Base-by-base conservation (phyloP, 2,329 filamentous ascomycete species). In the Hymenoscyphus occultus region DNA sequence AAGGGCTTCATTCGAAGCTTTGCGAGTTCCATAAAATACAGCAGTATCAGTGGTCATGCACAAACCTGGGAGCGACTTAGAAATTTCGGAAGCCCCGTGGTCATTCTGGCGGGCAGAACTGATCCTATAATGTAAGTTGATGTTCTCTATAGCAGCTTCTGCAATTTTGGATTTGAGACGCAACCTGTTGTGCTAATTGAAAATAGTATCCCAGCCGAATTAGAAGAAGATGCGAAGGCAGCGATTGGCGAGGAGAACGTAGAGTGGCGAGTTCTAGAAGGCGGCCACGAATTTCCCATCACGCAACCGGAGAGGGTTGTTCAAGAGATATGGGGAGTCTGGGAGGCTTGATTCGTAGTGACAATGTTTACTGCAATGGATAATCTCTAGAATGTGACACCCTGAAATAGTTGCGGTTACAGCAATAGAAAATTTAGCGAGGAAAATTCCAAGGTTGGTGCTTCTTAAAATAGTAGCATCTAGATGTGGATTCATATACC, bases 261-360 rank as follows among this genome's bases (percentile, higher is more conserved):
- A 6, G 75, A 77, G 54, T 86, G 84, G 81, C 79, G 77, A 40
- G 73, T 83, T 12, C 76, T 88, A 1, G 79, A 80, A 0, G 84
- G 84, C 1, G 82, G 80, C 1, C 86, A 89, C 70, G 85, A 89
- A 68, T 88, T 88, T 70, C 84, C 86, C 16, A 86, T 87, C 78
- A 85, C 84, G n/a, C 80, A 83, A 65, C 73, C 78, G 0, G 71
- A 75, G 6, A 73, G 77, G 42, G 80, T 84, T 12, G 70, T 86
- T 65, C 71, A 75, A 54, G 78, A 78, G 63, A 76, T 87, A 10
- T 80, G 82, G 63, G 74, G 76, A 39, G 80, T 83, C 64, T 86
- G 83, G 83, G 56, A 45, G 31, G 35, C 64, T 56, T 66, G 65
- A 31, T 22, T 9, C 14, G 45, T 7, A 7, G 6, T 51, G n/a